phyloP scores from a whole-genome alignment of 2,329 filamentous ascomycete species.

The Aurifilum marmelostoma region DNA sequence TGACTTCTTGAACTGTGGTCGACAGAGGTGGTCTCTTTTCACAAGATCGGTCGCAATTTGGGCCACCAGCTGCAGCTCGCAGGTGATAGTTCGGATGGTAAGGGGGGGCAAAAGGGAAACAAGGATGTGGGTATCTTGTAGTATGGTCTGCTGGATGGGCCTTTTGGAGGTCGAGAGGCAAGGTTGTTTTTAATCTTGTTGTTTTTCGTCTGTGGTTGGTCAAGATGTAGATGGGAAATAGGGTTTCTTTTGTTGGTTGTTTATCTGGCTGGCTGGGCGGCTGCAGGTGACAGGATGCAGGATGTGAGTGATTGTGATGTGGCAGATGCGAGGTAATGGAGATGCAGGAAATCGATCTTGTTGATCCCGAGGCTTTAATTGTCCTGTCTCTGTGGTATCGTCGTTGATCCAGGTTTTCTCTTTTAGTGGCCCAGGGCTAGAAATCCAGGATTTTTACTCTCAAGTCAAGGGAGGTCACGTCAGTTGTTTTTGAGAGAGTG shows the following conservation, averaged over 20 bases:
- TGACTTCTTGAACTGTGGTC: neutral
- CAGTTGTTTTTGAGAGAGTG: neutral
- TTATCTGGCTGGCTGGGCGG: neutral
- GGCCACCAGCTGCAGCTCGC: neutral
- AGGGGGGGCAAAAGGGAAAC: neutral
- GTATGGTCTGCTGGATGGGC: slow-evolving; percentile 1
- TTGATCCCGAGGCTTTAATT: slow-evolving; percentile 1
- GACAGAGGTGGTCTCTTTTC: neutral
- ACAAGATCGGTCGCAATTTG: neutral
- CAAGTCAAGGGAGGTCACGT: neutral
- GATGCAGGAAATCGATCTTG: neutral
- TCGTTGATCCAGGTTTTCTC: neutral
- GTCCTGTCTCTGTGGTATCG: neutral
- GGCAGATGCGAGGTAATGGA: neutral
- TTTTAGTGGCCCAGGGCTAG: neutral
- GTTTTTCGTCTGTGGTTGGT: neutral
- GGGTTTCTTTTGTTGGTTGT: neutral
- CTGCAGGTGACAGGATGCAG: neutral
- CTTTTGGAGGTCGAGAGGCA: neutral
- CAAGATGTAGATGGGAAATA: neutral
- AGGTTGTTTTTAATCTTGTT: neutral
- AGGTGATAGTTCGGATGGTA: neutral
- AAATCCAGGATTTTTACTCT: neutral
- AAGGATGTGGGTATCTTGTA: neutral
- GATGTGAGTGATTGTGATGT: neutral